Evolutionary conservation across 768 basidiomycete species (phyloP).

Genomic region (Mycena crocata): DNA sequence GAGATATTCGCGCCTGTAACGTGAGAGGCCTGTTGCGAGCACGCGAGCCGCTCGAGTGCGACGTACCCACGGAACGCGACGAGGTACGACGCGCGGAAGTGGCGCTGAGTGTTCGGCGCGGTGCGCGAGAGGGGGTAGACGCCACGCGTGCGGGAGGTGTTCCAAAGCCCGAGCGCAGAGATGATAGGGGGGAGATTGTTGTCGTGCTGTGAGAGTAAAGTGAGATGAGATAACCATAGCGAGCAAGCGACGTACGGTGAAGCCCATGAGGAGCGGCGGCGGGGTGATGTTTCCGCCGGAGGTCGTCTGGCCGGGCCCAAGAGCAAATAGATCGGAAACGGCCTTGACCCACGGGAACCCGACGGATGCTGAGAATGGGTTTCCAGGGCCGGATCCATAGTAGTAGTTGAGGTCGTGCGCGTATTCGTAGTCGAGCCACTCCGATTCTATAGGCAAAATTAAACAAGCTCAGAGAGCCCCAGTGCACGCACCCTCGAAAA

Average conservation of each 20-base stretch:
- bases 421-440: constrained; percentile 60
- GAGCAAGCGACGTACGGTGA: constrained; percentile 46
- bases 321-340: constrained; percentile 49
- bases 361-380: constrained; percentile 52
- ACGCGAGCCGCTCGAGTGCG: constrained; percentile 54
- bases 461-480: not conserved
- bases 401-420: constrained; percentile 60
- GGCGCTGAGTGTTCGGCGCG: constrained; percentile 42
- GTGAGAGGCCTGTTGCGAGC: constrained; percentile 36
- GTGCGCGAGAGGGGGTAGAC: constrained; percentile 53
- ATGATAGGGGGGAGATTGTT: constrained; percentile 57
- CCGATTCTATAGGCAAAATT: constrained; percentile 39
- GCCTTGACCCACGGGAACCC: constrained; percentile 56
- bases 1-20: constrained; percentile 25
- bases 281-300: constrained; percentile 46
- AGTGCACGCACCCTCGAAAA: constrained; percentile 46
- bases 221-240: not conserved
- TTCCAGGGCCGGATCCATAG: constrained; percentile 61
- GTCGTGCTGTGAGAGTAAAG: constrained; percentile 48
- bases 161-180: constrained; percentile 57
- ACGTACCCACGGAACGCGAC: constrained; percentile 56
- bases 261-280: constrained; percentile 55
- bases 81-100: constrained; percentile 53
- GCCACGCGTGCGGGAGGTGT: constrained; percentile 42
- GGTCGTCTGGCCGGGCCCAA: constrained; percentile 41